Percentiles rank a stretch among this genome's conserved stretches.
phyloP scores from a whole-genome alignment of 176 grass and related monocot genomes.

The Avena insularis region DNA sequence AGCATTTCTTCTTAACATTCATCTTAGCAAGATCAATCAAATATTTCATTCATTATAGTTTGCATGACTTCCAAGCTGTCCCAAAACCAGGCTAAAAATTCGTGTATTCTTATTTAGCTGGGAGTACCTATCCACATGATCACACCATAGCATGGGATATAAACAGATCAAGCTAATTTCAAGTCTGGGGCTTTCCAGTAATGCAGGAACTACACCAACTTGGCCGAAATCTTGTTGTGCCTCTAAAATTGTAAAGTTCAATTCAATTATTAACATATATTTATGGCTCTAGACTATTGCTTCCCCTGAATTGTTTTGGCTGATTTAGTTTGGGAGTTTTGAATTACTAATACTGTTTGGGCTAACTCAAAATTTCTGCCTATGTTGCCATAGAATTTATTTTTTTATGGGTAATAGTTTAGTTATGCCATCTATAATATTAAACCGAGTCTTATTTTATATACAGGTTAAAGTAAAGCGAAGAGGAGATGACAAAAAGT shows the following conservation, averaged over 20 bases:
- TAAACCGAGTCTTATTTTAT: constrained; percentile 23
- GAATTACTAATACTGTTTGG: neutral
- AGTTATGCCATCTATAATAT: constrained; percentile 30
- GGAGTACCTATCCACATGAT: constrained; percentile 25
- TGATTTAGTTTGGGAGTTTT: constrained; percentile 4
- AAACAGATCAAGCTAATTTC: constrained; percentile 18
- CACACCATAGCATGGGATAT: constrained; percentile 12
- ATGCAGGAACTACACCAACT: constrained; percentile 15
- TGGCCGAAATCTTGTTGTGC: neutral
- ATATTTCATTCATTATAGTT: constrained; percentile 15
- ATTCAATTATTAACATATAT: neutral
- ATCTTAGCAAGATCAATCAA: constrained; percentile 17
- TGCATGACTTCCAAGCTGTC: neutral
- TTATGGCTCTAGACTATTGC: neutral
- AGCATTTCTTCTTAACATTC: constrained; percentile 8
- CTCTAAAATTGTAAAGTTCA: neutral
- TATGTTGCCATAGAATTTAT: neutral
- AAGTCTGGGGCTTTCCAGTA: neutral
- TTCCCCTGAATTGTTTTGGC: neutral
- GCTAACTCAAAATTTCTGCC: constrained; percentile 1
- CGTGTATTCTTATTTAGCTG: constrained; percentile 9
- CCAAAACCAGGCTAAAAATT: neutral
- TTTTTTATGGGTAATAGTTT: constrained; percentile 36
- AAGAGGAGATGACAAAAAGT: constrained; percentile 98
- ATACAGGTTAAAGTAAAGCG: constrained; percentile 91